These are phyloP conservation scores for Polytrichum commune DNA, from an alignment of 225 moss, liverwort and hornwort genomes.

Conservation along the genomic window DNA sequence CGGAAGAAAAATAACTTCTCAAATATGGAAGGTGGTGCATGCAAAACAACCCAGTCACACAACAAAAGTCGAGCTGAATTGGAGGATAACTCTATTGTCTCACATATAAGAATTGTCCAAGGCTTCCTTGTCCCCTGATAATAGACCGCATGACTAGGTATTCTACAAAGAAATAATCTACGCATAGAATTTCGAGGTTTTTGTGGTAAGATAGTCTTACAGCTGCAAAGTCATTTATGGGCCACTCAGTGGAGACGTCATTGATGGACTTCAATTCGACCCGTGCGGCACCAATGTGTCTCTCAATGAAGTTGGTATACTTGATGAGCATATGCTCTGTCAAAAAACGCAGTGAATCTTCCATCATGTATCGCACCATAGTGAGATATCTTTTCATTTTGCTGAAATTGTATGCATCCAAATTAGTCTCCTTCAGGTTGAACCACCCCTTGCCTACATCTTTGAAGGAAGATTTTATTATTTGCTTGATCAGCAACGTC, in stretches of 20 bases:
- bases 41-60: too few relatives aligned
- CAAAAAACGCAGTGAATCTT: constrained; percentile 73
- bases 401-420: constrained; percentile 85
- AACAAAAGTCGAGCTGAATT: too few relatives aligned
- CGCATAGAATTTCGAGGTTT: neutral
- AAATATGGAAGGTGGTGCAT: neutral
- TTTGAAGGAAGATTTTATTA: constrained; percentile 73
- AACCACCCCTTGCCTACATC: constrained; percentile 88
- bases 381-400: constrained; percentile 84
- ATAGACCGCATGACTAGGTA: too few relatives aligned
- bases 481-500: constrained; percentile 65
- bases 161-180: neutral
- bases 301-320: constrained; percentile 72
- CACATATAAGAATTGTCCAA: too few relatives aligned
- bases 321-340: constrained; percentile 60
- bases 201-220: constrained; percentile 29
- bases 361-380: constrained; percentile 80
- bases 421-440: constrained; percentile 65
- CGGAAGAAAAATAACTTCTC: too few relatives aligned
- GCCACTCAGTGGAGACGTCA: constrained; percentile 60
- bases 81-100: too few relatives aligned
- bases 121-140: too few relatives aligned
- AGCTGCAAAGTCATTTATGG: constrained; percentile 29
- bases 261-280: constrained; percentile 63
- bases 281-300: constrained; percentile 45